Evolutionary conservation across 129 eudicot genomes (phyloP), one percentile per base, ranked within the genome.

Genomic region (Pulicaria dysenterica): DNA sequence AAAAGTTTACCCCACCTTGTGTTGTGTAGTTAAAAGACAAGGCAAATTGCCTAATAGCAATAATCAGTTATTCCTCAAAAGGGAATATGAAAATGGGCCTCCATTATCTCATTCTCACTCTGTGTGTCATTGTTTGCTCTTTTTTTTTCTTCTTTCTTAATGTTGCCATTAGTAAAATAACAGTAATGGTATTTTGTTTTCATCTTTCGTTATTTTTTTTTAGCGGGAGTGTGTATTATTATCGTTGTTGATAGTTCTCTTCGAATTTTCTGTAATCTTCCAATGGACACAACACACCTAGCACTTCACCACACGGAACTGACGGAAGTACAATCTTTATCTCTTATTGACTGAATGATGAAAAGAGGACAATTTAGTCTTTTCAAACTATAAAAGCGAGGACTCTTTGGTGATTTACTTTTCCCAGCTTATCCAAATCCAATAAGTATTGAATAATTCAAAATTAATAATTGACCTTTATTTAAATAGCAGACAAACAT

Each of bases 401-500:
- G 71, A 24, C 56, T 67, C 14, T 69, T 70, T 41, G 58, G 61
- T 48, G n/a, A 13, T 6, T 61, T 37, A 66, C 4, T 54, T 66
- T 37, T 8, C 39, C 42, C 5, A 34, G 58, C 51, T 63, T 63
- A 75, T 75, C 67, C 41, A 66, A 75, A 56, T 58, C 56, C 68
- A 58, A 40, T 46, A 76, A 68, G n/a, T 31, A 40, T 77, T 44
- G 9, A 59, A 16, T 47, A 58, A 68, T 58, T 69, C 40, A 2
- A 36, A 8, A 42, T 51, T 64, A 54, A 77, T 70, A 70, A 70
- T 78, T 78, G 73, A 50, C 72, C 47, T 60, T 40, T 12, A 12
- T 65, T 41, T 14, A 6, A 24, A 14, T 50, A 58, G 39, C 40
- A 53, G 45, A 49, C 64, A 70, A 16, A 58, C 39, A 61, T 44